Base-by-base conservation (phyloP, 495 filamentous ascomycete species). In the Aspergillus incahuasiensis region DNA sequence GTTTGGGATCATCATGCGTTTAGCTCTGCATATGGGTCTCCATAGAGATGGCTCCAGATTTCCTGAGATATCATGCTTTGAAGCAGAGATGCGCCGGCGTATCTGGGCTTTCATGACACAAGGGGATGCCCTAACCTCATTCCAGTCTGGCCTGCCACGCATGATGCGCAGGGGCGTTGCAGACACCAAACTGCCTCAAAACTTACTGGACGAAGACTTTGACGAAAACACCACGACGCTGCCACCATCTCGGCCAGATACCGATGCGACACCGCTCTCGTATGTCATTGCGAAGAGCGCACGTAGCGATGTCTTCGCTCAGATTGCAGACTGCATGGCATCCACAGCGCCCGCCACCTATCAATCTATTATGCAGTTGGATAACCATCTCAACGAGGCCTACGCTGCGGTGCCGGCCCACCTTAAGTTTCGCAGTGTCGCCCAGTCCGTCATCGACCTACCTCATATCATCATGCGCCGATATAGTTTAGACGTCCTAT, bases 11-110 rank as follows among this genome's bases (percentile, higher is more conserved):
- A 44, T 45, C 16, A 45, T 54, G 25, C 40, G 51, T 0, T 16
- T 54, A 0, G 39, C 51, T 24, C 30, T 54, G n/a, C 51, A 38
- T 15, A 30, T 54, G 40, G 51, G 51, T 8, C 51, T 54, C 3
- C 51, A 54, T 38, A 24, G 51, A 21, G 51, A 54, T 15, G 51
- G 24, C 1, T 44, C 51, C 15, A 40, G 39, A 3, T 54, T 30
- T n/a, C 25, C 40, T 0, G 40, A 28, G 6, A 45, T 54, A 34
- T 54, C 51, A 0, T 54, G 51, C 18, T 54, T 20, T 16, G 51
- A 54, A 24, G 51, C 51, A 5, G 51, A 54, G 19, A 54, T 54
- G 51, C 51, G 51, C 13, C 22, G 51, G 12, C 39, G 51, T n/a
- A 54, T 54, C 24, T 54, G 51, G 51, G 24, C 25, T 18, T 38